Conservation (phyloP, 2,329 filamentous ascomycete genomes). For the Aureobasidium melanogenum region DNA sequence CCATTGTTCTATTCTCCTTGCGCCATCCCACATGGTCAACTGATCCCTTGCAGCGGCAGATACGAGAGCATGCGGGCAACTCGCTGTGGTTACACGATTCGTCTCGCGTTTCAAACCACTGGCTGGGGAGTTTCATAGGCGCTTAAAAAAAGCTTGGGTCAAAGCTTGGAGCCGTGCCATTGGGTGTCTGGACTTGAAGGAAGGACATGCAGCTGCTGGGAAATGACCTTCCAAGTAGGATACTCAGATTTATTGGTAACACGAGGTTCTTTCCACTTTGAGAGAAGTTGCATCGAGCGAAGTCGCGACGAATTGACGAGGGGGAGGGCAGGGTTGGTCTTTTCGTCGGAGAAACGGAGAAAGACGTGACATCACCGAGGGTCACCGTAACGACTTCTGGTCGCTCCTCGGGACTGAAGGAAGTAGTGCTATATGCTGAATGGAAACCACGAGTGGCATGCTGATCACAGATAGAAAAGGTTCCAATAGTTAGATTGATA, state of each 20-base stretch:
- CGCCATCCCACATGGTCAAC: not conserved
- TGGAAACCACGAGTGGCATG: too few relatives aligned
- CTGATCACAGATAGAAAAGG: not conserved
- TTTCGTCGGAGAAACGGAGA: not conserved
- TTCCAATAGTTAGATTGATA: not conserved
- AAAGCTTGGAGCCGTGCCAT: not conserved
- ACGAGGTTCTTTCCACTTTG: not conserved
- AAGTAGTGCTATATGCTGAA: not conserved
- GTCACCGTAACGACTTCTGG: not conserved
- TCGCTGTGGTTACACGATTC: not conserved
- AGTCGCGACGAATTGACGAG: not conserved
- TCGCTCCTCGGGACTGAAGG: not conserved
- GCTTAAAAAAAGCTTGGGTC: slow-evolving; percentile 4
- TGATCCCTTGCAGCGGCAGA: not conserved
- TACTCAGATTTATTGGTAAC: not conserved
- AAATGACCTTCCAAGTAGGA: not conserved
- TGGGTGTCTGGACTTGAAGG: not conserved
- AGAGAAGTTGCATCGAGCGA: not conserved
- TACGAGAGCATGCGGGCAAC: not conserved
- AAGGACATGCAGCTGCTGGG: not conserved
- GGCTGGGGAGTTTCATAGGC: not conserved
- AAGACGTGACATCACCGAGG: not conserved
- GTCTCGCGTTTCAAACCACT: not conserved
- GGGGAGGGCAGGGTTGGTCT: not conserved
- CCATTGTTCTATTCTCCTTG: not conserved